Percentiles rank a stretch among this genome's conserved stretches.
phyloP scores from a whole-genome alignment of 2,329 filamentous ascomycete genomes.

The Boeremia lycopersici region DNA sequence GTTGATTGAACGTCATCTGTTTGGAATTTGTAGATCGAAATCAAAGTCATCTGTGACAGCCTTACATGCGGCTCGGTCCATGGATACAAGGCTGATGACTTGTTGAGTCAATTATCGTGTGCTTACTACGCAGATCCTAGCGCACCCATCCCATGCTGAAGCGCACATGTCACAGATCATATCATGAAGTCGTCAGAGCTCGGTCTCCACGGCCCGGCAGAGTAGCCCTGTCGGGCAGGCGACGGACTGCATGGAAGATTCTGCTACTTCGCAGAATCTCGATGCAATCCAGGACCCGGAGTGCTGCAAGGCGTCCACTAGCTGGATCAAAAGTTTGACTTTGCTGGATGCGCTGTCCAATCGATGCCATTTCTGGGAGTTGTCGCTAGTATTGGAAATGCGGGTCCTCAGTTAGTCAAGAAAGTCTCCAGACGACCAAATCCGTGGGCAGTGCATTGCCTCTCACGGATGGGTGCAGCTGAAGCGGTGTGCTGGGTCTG shows the following conservation, averaged over 20 bases:
- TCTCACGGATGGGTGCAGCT: conserved; percentile 28
- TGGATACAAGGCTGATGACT: conserved; percentile 20
- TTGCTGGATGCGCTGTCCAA: conserved; percentile 24
- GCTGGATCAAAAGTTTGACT: conserved; percentile 17
- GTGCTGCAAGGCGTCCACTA: conserved; percentile 21
- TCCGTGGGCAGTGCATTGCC: conserved; percentile 25
- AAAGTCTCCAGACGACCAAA: conserved; percentile 21
- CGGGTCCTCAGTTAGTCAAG: conserved; percentile 15
- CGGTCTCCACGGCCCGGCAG: conserved; percentile 8
- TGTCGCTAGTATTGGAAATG: conserved; percentile 19
- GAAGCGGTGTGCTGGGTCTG: conserved; percentile 39
- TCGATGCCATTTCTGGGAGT: conserved; percentile 31
- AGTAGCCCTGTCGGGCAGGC: conserved; percentile 4
- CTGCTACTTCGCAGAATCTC: conserved; percentile 16
- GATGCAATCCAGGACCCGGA: conserved; percentile 2
- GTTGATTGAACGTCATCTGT: conserved; percentile 7
- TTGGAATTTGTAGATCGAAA: conserved; percentile 13
- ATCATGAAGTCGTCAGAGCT: conserved; percentile 14
- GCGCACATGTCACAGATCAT: not conserved
- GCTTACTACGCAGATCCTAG: conserved; percentile 21
- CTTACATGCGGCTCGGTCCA: conserved; percentile 11
- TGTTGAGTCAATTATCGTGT: conserved; percentile 26
- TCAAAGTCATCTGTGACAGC: conserved; percentile 7
- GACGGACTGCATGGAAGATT: conserved; percentile 14
- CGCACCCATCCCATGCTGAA: conserved; percentile 9